Base-by-base conservation (phyloP, 768 basidiomycete species). In the Boletus rubescentipes region DNA sequence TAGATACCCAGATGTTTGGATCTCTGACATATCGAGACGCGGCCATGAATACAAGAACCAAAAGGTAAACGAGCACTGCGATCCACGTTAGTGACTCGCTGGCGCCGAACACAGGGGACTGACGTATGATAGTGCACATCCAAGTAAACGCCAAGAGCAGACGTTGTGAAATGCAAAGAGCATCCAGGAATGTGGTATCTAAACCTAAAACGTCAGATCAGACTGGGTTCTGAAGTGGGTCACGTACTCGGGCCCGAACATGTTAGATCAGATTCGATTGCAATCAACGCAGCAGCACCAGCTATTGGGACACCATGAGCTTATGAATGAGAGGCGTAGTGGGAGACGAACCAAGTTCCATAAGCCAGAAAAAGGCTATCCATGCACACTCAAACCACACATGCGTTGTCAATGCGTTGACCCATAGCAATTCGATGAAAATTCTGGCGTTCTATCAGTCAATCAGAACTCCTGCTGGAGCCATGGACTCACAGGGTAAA, bases 321-420 rank as follows among this genome's bases (percentile, higher is more conserved):
- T 7, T 20, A 41, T 23, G 54, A 14, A 58, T 14, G 35, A 37
- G 29, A 58, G 36, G 29, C 45, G 3, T 15, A 38, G 45, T 12
- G 18, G 44, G 29, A 44, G 43, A 67, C 79, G 35, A 63, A 91
- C 89, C 77, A 5, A 90, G 72, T 57, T 86, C 73, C 70, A 89
- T 67, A 12, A 79, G 38, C 65, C 81, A 84, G 60, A 85, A 83
- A 6, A 84, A 16, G 1, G 73, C 71, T 34, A 84, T 70, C 87
- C 87, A 90, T 21, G 68, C 43, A 59, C 79, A 80, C 64, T 91
- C 89, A 58, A 89, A 86, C 85, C 85, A 88, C 15, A 89, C 81
- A n/a, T 76, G 78, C 21, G 79, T 78, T 20, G 82, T 76, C 40
- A 86, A 65, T 8, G 80, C 68, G 65, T 79, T 71, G 55, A 71